Base-by-base conservation (phyloP, 768 basidiomycete species). In the Pleurotus djamor region DNA sequence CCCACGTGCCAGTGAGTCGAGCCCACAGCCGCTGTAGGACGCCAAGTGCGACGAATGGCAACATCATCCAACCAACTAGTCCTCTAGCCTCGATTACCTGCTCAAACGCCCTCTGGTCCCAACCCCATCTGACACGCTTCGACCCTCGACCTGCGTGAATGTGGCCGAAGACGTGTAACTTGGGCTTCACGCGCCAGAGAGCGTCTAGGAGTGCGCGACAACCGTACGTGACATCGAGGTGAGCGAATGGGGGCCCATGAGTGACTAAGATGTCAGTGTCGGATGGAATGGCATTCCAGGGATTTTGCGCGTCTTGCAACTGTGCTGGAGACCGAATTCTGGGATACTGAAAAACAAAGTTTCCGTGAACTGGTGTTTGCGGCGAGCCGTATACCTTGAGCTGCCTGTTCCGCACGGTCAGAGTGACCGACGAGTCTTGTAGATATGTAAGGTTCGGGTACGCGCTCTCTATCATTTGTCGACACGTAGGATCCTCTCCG, bases 101-200 rank as follows among this genome's bases (percentile, higher is more conserved):
- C 47, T 48, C 47, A 17, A 48, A 48, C 13, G 47, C 47, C 14
- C 2, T 12, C 16, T 10, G 71, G 3, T 66, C 68, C 6, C 58
- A 51, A 41, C 66, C 65, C 78, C 78, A 79, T 14, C 43, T 49
- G 8, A 75, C 59, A 7, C 37, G 28, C 58, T 76, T 71, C 10
- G 72, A 54, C 6, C 77, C 79, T 38, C 74, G 58, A 2, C 58
- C 74, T 10, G 64, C 68, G 43, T 81, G 79, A 4, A 79, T 74
- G 52, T 79, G 79, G 1, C 80, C 77, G 63, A 74, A 79, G 4
- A 79, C 69, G 45, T 76, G 72, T n/a, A 77, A 28, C 52, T 63
- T 55, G 1, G 77, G 80, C 33, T 68, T 65, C 13, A 77, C 63
- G 8, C 64, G 64, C 75, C 74, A 73, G 0, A 78, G 45, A 0